These are phyloP conservation scores for Skeletonema costatum DNA, from an alignment of 108 stramenopile genomes.

Conservation along the genomic window DNA sequence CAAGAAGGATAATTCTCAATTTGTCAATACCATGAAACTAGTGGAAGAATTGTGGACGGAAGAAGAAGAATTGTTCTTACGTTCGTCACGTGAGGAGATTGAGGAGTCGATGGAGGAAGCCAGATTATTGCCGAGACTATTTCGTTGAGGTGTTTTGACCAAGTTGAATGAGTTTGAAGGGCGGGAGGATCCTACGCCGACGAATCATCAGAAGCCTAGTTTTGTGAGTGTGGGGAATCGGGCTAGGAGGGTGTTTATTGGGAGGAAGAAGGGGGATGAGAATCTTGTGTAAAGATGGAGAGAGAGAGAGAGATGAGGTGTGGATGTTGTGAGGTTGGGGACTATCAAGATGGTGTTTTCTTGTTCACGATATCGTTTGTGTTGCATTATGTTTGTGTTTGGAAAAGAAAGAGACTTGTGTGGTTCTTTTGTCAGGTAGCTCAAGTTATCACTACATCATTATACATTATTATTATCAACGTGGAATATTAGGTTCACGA, in stretches of 20 bases:
- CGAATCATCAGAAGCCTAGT: slow-evolving; percentile 33
- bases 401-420: not conserved
- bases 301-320: not conserved
- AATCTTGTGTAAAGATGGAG: not conserved
- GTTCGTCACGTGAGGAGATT: slow-evolving; percentile 26
- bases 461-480: too few species aligned
- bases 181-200: slow-evolving; percentile 28
- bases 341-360: not conserved
- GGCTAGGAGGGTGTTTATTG: slow-evolving; percentile 33
- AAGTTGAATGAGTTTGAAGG: slow-evolving; percentile 45
- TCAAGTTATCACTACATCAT: not conserved
- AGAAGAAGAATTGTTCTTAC: slow-evolving; percentile 40
- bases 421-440: not conserved
- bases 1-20: slow-evolving; percentile 15
- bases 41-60: slow-evolving; percentile 44
- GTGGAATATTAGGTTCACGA: too few species aligned
- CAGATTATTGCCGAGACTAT: slow-evolving; percentile 34
- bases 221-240: slow-evolving; percentile 29
- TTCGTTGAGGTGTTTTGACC: slow-evolving; percentile 24
- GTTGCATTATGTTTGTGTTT: not conserved
- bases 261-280: slow-evolving; percentile 4
- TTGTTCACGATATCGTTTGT: not conserved
- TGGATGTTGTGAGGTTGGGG: not conserved
- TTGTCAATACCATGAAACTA: slow-evolving; percentile 25
- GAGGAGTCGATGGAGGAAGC: slow-evolving; percentile 31